These are phyloP conservation scores for Corylus heterophylla DNA, from an alignment of 306 rosid genomes.

Conservation along the genomic window DNA sequence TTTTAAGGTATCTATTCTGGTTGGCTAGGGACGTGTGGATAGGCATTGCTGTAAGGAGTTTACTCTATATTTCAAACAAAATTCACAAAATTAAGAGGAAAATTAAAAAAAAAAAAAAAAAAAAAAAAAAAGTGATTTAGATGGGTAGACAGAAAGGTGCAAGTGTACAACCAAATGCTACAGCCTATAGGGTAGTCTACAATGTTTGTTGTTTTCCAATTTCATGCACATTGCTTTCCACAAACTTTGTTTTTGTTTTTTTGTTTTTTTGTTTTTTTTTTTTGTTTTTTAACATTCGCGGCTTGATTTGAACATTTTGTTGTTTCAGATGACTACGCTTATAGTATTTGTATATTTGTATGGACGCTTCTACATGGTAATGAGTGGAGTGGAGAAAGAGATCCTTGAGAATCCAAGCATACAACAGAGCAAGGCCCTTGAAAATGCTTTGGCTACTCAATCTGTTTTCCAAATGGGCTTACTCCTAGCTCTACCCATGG, in stretches of 20 bases:
- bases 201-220: neutral
- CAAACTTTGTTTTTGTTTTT: neutral
- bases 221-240: neutral
- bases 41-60: slow-evolving; percentile 2
- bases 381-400: slow-evolving; percentile 91
- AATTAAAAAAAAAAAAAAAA: too few species aligned
- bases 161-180: neutral
- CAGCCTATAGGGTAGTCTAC: neutral
- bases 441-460: slow-evolving; percentile 89
- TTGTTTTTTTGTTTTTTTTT: too few species aligned
- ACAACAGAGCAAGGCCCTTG: slow-evolving; percentile 73
- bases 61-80: neutral
- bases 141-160: neutral
- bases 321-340: slow-evolving; percentile 78
- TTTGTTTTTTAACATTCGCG: neutral
- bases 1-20: neutral
- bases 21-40: neutral
- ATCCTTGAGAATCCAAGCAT: slow-evolving; percentile 59
- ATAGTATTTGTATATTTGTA: slow-evolving; percentile 82
- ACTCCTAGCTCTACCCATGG: slow-evolving; percentile 88
- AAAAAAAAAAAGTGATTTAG: too few species aligned
- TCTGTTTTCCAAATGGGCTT: slow-evolving; percentile 83
- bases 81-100: neutral
- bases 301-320: slow-evolving; percentile 16
- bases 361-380: slow-evolving; percentile 90